Evolutionary conservation across 1,284 basidiomycete species (phyloP).

Genomic region (Melampsora allii-populina): DNA sequence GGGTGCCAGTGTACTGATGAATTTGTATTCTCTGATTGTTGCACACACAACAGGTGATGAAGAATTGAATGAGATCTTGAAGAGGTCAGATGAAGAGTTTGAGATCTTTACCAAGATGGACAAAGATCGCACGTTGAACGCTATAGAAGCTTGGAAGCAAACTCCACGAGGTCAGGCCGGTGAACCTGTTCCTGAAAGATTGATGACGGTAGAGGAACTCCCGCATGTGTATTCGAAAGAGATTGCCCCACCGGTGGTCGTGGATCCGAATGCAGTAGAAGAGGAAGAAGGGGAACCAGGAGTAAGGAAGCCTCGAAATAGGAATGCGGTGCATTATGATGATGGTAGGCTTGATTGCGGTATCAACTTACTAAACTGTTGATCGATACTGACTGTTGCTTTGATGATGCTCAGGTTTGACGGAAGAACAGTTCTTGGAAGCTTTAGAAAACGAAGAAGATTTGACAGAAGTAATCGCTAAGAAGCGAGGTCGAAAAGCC

Average conservation of each 20-base stretch:
- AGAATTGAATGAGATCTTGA: constrained; percentile 89
- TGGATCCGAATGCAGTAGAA: constrained; percentile 43
- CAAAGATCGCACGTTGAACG: constrained; percentile 70
- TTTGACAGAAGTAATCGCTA: constrained; percentile 52
- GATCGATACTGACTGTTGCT: not conserved
- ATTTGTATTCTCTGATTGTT: not conserved
- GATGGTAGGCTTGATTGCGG: constrained; percentile 47
- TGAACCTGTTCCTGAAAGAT: constrained; percentile 70
- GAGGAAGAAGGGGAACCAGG: constrained; percentile 49
- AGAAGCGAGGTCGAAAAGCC: constrained; percentile 52
- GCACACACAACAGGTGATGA: constrained; percentile 93
- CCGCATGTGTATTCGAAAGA: constrained; percentile 71
- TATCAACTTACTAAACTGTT: not conserved
- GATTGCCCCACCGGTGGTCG: constrained; percentile 21
- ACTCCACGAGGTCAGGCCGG: constrained; percentile 62
- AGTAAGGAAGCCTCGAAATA: constrained; percentile 48
- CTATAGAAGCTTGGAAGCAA: constrained; percentile 66
- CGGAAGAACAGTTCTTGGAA: constrained; percentile 53
- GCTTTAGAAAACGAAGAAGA: constrained; percentile 53
- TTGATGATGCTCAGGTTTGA: constrained; percentile 45
- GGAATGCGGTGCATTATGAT: constrained; percentile 53
- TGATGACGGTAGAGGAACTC: constrained; percentile 86
- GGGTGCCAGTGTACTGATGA: constrained; percentile 50
- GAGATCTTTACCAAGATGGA: constrained; percentile 82
- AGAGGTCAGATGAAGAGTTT: constrained; percentile 77